These are phyloP conservation scores for Colletotrichum noveboracense DNA, from an alignment of 2,329 filamentous ascomycete genomes.

Conservation along the genomic window DNA sequence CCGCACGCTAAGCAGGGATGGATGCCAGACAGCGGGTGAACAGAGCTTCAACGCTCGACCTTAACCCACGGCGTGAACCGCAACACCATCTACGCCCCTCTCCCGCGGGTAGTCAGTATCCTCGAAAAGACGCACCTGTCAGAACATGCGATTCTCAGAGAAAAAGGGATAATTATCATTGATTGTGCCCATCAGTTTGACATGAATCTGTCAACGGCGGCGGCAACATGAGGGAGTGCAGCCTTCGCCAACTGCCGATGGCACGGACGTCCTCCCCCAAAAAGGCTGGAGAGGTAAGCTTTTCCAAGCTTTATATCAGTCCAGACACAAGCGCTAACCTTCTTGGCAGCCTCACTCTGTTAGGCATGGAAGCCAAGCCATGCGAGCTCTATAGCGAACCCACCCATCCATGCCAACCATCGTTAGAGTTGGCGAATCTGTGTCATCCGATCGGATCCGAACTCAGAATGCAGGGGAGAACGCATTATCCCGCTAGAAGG, in stretches of 20 bases:
- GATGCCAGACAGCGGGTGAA: background rate
- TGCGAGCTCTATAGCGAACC: background rate
- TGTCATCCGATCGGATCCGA: conserved; percentile 17
- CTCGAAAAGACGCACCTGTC: background rate
- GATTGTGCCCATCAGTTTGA: background rate
- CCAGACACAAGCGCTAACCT: conserved; percentile 18
- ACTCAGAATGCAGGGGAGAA: background rate
- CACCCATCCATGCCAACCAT: background rate
- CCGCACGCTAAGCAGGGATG: background rate
- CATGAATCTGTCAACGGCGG: background rate
- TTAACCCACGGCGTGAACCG: background rate
- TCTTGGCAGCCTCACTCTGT: conserved; percentile 18
- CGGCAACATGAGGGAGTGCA: background rate
- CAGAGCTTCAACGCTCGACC: background rate
- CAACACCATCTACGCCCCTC: background rate
- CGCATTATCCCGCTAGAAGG: background rate
- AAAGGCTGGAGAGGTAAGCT: background rate
- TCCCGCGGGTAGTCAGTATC: background rate
- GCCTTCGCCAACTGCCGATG: background rate
- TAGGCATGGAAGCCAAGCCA: background rate
- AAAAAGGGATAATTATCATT: background rate
- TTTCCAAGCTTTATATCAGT: conserved; percentile 3
- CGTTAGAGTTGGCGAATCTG: conserved; percentile 19
- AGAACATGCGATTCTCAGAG: background rate
- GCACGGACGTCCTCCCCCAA: background rate